phyloP scores from a whole-genome alignment of 768 basidiomycete species.

The Thelephora aurantiotincta region DNA sequence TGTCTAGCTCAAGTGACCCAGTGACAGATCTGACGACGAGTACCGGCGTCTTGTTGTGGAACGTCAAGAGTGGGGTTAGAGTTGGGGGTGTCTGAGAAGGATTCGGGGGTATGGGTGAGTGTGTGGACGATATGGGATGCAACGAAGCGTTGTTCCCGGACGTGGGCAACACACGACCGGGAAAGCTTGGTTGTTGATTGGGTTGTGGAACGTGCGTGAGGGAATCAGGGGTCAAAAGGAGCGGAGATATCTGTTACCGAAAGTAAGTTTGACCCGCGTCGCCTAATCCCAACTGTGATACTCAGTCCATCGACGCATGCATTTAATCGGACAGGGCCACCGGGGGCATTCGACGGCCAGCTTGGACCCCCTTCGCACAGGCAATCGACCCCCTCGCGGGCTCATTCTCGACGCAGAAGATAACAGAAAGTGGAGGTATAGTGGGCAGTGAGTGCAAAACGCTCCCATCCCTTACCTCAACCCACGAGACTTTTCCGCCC shows the following conservation, averaged over 20 bases:
- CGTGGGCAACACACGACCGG: conserved; percentile 16
- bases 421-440: conserved; percentile 56
- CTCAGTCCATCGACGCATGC: neutral
- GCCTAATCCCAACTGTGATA: neutral
- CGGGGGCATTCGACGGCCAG: conserved; percentile 81
- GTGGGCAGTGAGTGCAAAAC: conserved; percentile 48
- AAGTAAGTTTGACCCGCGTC: conserved; percentile 39
- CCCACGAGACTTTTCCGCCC: neutral
- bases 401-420: conserved; percentile 56
- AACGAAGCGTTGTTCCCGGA: conserved; percentile 25
- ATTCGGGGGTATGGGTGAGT: conserved; percentile 22
- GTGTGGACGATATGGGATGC: conserved; percentile 48
- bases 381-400: conserved; percentile 74
- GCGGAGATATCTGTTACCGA: conserved; percentile 41
- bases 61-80: conserved; percentile 41
- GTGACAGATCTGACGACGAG: conserved; percentile 41
- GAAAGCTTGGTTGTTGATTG: conserved; percentile 8
- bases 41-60: conserved; percentile 60
- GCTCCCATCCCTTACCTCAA: neutral
- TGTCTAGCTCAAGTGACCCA: conserved; percentile 52
- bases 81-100: conserved; percentile 8
- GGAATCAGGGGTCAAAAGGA: conserved; percentile 20
- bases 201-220: conserved; percentile 10
- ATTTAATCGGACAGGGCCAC: conserved; percentile 46
- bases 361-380: conserved; percentile 55